phyloP scores from a whole-genome alignment of 116 monocot genomes.

The Iris pallida region DNA sequence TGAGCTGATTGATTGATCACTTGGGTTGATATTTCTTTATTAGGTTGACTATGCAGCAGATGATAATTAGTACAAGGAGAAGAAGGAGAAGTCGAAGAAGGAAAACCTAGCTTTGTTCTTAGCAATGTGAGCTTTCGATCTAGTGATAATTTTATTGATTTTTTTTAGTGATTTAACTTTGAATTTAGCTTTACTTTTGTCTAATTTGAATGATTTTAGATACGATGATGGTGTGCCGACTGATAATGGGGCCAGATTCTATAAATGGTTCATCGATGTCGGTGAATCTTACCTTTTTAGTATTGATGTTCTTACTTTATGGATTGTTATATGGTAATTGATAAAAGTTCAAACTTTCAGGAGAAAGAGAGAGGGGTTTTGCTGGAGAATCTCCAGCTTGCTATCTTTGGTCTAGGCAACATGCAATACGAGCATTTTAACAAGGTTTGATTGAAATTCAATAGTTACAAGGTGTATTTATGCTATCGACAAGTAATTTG shows the following conservation, averaged over 20 bases:
- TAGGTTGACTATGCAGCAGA: constrained; percentile 94
- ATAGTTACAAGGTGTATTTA: not conserved
- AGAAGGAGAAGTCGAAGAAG: constrained; percentile 80
- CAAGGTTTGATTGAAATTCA: constrained; percentile 42
- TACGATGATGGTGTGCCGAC: constrained; percentile 98
- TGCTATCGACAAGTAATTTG: not conserved
- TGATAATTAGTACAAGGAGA: constrained; percentile 82
- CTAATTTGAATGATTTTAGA: constrained; percentile 24
- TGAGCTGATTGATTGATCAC: not conserved
- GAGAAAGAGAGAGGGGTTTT: constrained; percentile 59
- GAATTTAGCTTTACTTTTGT: not conserved
- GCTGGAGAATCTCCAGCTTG: constrained; percentile 67
- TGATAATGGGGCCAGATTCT: constrained; percentile 93
- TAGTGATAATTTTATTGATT: constrained; percentile 1
- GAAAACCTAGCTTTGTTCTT: constrained; percentile 66
- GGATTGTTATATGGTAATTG: not conserved
- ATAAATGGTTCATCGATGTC: constrained; percentile 96
- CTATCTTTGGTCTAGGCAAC: constrained; percentile 88
- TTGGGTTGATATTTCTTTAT: not conserved
- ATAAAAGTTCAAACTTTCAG: constrained; percentile 23
- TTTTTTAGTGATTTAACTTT: not conserved
- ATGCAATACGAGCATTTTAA: constrained; percentile 98
- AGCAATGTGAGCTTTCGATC: constrained; percentile 64
- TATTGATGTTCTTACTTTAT: not conserved
- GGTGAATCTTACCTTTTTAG: not conserved